Conservation (phyloP, 108 stramenopile genomes). For the Cyclotella cryptica region DNA sequence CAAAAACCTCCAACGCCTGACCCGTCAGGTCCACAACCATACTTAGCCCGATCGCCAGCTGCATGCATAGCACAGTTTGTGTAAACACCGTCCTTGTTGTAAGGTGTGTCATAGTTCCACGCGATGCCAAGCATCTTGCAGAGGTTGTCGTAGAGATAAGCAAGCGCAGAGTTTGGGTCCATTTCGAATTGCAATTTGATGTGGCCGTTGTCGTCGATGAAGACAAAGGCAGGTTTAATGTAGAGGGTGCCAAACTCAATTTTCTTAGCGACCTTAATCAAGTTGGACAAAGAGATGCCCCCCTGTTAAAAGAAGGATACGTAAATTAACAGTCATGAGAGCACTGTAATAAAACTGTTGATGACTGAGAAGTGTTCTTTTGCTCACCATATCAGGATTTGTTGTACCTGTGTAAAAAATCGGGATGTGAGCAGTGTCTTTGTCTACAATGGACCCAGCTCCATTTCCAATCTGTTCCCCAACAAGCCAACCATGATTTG, state of each 20-base stretch:
- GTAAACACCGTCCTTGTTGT: constrained; percentile 73
- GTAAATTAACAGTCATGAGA: constrained; percentile 7
- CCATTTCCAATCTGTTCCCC: constrained; percentile 87
- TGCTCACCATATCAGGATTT: constrained; percentile 80
- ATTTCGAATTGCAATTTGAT: constrained; percentile 89
- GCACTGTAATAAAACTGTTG: neutral
- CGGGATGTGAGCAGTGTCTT: constrained; percentile 91
- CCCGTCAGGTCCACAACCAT: constrained; percentile 85
- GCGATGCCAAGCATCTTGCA: constrained; percentile 88
- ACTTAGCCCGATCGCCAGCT: constrained; percentile 83
- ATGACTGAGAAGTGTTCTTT: neutral
- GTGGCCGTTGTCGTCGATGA: constrained; percentile 84
- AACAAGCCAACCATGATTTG: constrained; percentile 88
- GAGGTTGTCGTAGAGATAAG: constrained; percentile 83
- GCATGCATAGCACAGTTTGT: constrained; percentile 91
- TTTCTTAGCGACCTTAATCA: constrained; percentile 78
- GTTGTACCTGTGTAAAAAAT: constrained; percentile 90
- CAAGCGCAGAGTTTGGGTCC: constrained; percentile 81
- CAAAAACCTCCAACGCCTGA: constrained; percentile 74
- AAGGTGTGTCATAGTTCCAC: constrained; percentile 89
- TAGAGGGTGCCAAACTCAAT: constrained; percentile 90
- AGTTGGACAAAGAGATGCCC: constrained; percentile 72
- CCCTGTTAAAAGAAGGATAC: constrained; percentile 78
- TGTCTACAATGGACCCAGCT: constrained; percentile 89
- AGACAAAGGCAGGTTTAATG: constrained; percentile 92